Conservation (phyloP, 1,284 basidiomycete species). For the Mycena sp. region DNA sequence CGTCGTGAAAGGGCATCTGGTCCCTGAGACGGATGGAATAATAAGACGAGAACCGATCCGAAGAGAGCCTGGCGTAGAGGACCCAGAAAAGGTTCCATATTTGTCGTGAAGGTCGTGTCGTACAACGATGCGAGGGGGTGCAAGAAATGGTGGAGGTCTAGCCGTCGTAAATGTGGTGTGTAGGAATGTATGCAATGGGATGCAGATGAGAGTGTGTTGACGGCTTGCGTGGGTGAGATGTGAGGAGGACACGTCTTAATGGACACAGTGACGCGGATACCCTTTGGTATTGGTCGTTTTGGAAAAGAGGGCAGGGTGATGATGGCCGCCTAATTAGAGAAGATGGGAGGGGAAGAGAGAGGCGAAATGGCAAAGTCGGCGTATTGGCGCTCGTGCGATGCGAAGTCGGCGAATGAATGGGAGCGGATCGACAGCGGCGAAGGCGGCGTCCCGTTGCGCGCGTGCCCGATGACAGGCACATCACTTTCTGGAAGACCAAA, state of each 20-base stretch:
- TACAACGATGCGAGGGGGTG: slow-evolving; percentile 44
- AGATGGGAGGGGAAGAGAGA: slow-evolving; percentile 48
- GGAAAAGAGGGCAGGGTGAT: not conserved
- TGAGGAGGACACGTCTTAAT: slow-evolving; percentile 20
- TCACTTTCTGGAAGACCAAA: slow-evolving; percentile 31
- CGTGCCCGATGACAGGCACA: slow-evolving; percentile 26
- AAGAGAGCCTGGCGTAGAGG: not conserved
- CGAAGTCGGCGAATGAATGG: slow-evolving; percentile 47
- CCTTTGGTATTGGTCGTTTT: slow-evolving; percentile 21
- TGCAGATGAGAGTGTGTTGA: slow-evolving; percentile 16
- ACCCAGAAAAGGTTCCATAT: slow-evolving; percentile 29
- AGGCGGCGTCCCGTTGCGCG: slow-evolving; percentile 38
- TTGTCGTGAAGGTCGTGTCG: slow-evolving; percentile 41
- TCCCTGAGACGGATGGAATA: slow-evolving; percentile 34
- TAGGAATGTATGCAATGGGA: slow-evolving; percentile 25
- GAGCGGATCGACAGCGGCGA: slow-evolving; percentile 38
- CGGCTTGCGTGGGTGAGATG: slow-evolving; percentile 23
- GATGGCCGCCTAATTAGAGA: slow-evolving; percentile 35
- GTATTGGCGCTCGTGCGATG: slow-evolving; percentile 49
- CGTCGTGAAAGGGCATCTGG: slow-evolving; percentile 32
- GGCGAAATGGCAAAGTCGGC: slow-evolving; percentile 61
- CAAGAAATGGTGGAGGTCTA: slow-evolving; percentile 35
- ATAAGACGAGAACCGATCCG: slow-evolving; percentile 31
- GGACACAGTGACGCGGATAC: slow-evolving; percentile 6
- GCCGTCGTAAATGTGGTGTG: slow-evolving; percentile 28